Evolutionary conservation across 495 filamentous ascomycete species (phyloP), one percentile per base, ranked within the genome.

Genomic region (Podospora comata): DNA sequence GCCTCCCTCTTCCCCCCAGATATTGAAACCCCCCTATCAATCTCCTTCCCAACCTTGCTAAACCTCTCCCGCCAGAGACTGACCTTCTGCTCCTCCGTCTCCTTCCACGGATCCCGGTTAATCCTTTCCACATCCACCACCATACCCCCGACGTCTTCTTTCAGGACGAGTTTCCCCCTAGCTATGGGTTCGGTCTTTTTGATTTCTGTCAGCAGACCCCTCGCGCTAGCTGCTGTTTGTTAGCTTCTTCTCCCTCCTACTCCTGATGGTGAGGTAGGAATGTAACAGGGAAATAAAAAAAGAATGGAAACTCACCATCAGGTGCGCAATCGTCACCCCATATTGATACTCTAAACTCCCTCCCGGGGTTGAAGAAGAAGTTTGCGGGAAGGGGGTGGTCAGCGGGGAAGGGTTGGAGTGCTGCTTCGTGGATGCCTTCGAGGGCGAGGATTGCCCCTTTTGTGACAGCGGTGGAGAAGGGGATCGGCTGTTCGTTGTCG

Each of bases 71-170:
- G 20, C 69, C 69, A 71, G 27, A 27, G 28, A 13, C 61, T 48
- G 26, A 71, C 55, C 44, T 54, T 62, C 26, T n/a, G 57, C 48
- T 44, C 65, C 20, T 71, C 62, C 11, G 32, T 13, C 62, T 65
- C 65, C 13, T 23, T 53, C 62, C 62, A 71, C 66, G 69, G 69
- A 65, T 71, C 69, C 55, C 66, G 53, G 57, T 71, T 71, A 3
- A 71, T 6, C 62, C 65, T 68, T 16, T 71, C 69, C 55, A 68
- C 65, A 27, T 71, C 65, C 44, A 71, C 65, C 44, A 71, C 57
- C 18, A 20, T 23, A 5, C 27, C 61, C 18, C 32, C 60, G 3
- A 61, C 65, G 27, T 71, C 62, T 27, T 65, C 62, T 4, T 28
- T 58, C 1, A 71, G 44, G 18, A 32, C 60, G 19, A 71, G 23